A percentile compares a stretch with the other conserved stretches of the same genome.
Conservation (phyloP, 331 rosid species). For the Telfairia occidentalis region DNA sequence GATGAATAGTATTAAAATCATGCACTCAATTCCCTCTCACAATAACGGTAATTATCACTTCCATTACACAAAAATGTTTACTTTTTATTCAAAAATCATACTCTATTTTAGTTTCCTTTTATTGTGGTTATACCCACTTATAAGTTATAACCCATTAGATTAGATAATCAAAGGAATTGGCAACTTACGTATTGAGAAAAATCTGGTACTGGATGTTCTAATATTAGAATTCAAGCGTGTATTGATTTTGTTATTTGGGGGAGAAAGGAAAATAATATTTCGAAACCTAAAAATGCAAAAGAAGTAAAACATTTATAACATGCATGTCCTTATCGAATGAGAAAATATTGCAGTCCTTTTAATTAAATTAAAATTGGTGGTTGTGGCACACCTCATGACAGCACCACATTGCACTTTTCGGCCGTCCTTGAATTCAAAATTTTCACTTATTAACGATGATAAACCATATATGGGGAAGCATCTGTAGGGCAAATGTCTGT, state of each 20-base stretch:
- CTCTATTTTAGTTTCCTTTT: no score
- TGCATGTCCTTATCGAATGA: not conserved
- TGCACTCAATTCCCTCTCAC: no score
- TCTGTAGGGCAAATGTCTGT: not conserved
- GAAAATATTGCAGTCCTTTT: not conserved
- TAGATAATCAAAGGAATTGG: no score
- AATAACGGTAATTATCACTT: no score
- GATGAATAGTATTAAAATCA: no score
- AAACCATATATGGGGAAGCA: not conserved
- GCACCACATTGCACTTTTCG: slow-evolving; percentile 19
- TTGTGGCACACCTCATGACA: slow-evolving; percentile 46
- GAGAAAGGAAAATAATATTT: not conserved
- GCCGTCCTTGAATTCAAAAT: not conserved
- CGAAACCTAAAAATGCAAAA: not conserved
- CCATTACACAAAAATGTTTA: no score
- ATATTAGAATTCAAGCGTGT: no score
- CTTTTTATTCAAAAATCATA: no score
- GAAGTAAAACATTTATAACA: slow-evolving; percentile 1
- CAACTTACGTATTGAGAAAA: no score
- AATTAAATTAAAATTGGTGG: not conserved
- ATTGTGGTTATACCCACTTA: no score
- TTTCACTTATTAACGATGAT: not conserved
- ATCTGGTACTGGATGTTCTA: no score
- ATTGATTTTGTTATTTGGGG: not conserved
- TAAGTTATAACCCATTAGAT: no score